A percentile compares a stretch with the other conserved stretches of the same genome.
Evolutionary conservation across 2,329 filamentous ascomycete genomes (phyloP).

Genomic region (Penicillium sp.): DNA sequence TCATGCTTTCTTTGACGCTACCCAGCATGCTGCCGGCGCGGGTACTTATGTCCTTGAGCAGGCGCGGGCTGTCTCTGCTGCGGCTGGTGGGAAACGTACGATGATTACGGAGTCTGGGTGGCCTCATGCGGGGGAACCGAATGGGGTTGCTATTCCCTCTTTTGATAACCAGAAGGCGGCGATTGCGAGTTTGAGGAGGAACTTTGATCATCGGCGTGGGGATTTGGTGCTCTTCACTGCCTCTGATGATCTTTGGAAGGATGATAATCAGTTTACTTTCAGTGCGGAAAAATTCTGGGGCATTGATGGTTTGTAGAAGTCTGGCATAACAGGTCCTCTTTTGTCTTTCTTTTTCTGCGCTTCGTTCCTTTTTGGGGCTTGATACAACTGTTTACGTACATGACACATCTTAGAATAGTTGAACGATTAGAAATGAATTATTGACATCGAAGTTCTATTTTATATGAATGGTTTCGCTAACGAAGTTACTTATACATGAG

Average conservation of each 20-base stretch:
- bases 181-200: constrained; percentile 61
- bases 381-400: background rate
- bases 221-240: constrained; percentile 71
- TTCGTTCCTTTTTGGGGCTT: background rate
- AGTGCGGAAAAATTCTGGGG: constrained; percentile 78
- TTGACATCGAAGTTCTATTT: background rate
- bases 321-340: background rate
- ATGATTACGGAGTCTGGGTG: constrained; percentile 83
- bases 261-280: constrained; percentile 60
- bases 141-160: constrained; percentile 68
- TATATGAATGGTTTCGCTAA: background rate
- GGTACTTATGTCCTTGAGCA: constrained; percentile 66
- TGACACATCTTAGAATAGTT: background rate
- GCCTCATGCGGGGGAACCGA: constrained; percentile 67
- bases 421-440: background rate
- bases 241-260: constrained; percentile 80
- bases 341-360: background rate
- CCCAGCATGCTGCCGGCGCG: constrained; percentile 58
- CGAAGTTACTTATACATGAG: background rate
- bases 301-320: constrained; percentile 37
- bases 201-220: constrained; percentile 49
- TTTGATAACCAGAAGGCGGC: constrained; percentile 65
- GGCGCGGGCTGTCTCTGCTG: constrained; percentile 47
- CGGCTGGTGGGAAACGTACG: constrained; percentile 58
- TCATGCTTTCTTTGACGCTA: constrained; percentile 78